phyloP scores from a whole-genome alignment of 164 flowering plant species.

The Platanus orientalis region DNA sequence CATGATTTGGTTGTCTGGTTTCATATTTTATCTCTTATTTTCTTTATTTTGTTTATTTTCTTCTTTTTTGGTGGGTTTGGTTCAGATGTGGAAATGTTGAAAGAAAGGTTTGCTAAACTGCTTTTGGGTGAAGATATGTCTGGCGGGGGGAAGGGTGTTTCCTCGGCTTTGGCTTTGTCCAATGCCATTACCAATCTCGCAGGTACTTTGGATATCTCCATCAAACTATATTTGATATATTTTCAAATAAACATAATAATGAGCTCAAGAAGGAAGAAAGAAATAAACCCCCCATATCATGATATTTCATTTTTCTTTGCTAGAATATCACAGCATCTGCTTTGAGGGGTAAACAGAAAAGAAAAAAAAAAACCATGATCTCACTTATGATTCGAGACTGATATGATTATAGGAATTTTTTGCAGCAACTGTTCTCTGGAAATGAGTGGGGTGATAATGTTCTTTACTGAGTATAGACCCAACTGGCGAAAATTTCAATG shows the following conservation, averaged over 20 bases:
- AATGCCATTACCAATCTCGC: slow-evolving; percentile 92
- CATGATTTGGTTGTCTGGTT: no score
- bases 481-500: background rate
- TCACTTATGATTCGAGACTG: background rate
- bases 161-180: slow-evolving; percentile 91
- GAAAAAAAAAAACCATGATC: background rate
- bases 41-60: background rate
- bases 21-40: no score
- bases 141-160: slow-evolving; percentile 91
- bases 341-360: background rate
- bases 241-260: background rate
- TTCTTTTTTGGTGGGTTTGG: slow-evolving; percentile 6
- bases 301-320: background rate
- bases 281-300: no score
- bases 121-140: slow-evolving; percentile 98
- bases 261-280: background rate
- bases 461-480: background rate
- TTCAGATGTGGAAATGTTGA: slow-evolving; percentile 74
- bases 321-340: background rate
- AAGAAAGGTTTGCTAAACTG: slow-evolving; percentile 81
- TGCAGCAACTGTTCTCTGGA: background rate
- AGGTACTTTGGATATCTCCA: slow-evolving; percentile 31
- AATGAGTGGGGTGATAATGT: background rate
- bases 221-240: background rate
- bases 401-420: background rate